Evolutionary conservation across 2,329 filamentous ascomycete species (phyloP), one percentile per base, ranked within the genome.

Genomic region (Tolypocladium capitatum): DNA sequence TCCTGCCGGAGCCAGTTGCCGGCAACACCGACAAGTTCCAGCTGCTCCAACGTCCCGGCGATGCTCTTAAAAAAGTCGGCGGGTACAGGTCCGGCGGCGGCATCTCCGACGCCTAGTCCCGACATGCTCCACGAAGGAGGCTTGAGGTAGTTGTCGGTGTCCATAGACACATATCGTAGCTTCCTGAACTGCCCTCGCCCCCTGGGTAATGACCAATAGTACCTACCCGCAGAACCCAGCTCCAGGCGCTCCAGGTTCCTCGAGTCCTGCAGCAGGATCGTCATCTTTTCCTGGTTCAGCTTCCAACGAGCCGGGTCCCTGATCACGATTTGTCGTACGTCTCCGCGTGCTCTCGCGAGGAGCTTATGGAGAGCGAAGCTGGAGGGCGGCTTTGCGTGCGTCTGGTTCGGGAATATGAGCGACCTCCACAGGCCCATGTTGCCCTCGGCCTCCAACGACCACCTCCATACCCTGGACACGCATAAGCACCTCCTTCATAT

Each of bases 381-480:
- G 8, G 45, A 45, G 16, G n/a, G 45, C 24, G 48, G n/a, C 5
- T 10, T 30, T 5, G 20, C 16, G n/a, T 18, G 41, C 24, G 8
- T 3, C 14, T 24, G 38, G 16, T 13, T 6, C 2, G 51, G 53
- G 40, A 67, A 66, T 7, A 55, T 38, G 46, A 67, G 52, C n/a
- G 50, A 48, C 33, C 57, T 57, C 65, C 65, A 67, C 5, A 67
- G 50, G 6, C 51, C 51, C 32, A 55, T 52, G 45, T 60, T 60
- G 20, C 57, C 59, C 16, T 48, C 54, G n/a, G 56, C 55, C 9
- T 54, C 56, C 11, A 67, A 53, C n/a, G 56, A 56, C 13, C 45
- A 49, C 28, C 54, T 59, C 65, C 65, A 66, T 9, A 48, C 38
- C 49, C 58, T 64, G 9, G 57, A 66, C 7, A 67, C 65, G 28